phyloP scores from a whole-genome alignment of 2,329 filamentous ascomycete genomes.

The Aspergillus oerlinghausenensis region DNA sequence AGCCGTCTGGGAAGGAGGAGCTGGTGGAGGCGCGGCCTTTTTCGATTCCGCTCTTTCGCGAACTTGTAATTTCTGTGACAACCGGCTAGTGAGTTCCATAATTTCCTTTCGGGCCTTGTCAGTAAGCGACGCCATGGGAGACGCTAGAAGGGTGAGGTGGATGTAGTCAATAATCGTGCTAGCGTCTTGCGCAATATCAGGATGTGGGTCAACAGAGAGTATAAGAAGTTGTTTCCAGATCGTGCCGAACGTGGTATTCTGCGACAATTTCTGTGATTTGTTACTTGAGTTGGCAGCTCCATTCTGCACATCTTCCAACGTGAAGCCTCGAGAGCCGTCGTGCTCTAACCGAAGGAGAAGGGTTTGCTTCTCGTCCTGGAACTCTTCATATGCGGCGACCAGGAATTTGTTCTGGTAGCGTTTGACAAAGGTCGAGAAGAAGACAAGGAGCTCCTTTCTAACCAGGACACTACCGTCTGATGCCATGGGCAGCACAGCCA shows the following conservation, averaged over 20 bases:
- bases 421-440: constrained; percentile 85
- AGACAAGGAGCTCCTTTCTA: constrained; percentile 85
- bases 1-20: constrained; percentile 43
- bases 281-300: constrained; percentile 20
- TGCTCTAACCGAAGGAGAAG: constrained; percentile 50
- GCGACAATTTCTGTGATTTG: constrained; percentile 48
- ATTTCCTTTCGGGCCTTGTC: constrained; percentile 68
- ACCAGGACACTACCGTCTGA: constrained; percentile 93
- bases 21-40: constrained; percentile 38
- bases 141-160: constrained; percentile 71
- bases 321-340: constrained; percentile 18
- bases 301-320: constrained; percentile 16
- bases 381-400: constrained; percentile 85
- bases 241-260: constrained; percentile 86
- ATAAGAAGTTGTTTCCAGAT: constrained; percentile 93
- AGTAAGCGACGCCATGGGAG: constrained; percentile 66
- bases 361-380: constrained; percentile 76
- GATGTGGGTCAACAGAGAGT: constrained; percentile 88
- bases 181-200: constrained; percentile 83
- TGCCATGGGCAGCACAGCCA: constrained; percentile 84
- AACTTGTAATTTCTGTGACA: constrained; percentile 37
- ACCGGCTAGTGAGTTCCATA: constrained; percentile 30
- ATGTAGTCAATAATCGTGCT: constrained; percentile 82
- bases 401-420: constrained; percentile 90
- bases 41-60: constrained; percentile 31